Base-by-base conservation (phyloP, 805 yeast species). In the Kodamaea fukazawae region DNA sequence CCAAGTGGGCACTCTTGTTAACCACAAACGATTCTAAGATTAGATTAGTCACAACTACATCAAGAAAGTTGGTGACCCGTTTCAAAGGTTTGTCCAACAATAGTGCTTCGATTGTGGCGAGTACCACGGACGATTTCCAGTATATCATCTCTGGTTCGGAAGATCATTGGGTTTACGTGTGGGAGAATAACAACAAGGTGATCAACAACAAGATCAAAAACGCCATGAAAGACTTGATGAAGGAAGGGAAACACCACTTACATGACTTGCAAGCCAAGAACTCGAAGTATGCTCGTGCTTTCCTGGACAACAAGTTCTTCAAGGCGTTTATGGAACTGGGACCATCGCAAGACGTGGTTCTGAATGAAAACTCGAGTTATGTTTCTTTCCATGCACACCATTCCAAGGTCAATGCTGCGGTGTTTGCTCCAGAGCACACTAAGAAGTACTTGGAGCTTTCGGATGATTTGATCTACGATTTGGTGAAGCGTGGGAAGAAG, bases 1-100 rank as follows among this genome's bases (percentile, higher is more conserved):
- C 33, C 15, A 53, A 48, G 35, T 67, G 70, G 67, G 51, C 62
- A 10, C 46, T 58, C 14, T 56, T 89, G 18, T 71, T 88, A 5
- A 79, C 96, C 2, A 79, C 95, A 3, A 89, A 86, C 56, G 96
- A 90, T 58, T 87, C 96, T 1, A 75, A 81, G 37, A 65, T 90
- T 16, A 62, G 97, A 31, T 57, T 88, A 7, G 76, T 84, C 40
- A 81, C 83, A 50, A 54, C 79, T 25, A 57, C 65, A 8, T 72
- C 74, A 34, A 71, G 71, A 41, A 70, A 72, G 27, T 56, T 89
- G 43, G 79, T 83, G 29, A 78, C 81, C 32, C 75, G 83, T 35
- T 80, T 83, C 58, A 83, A 79, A 48, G 98, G 97, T 0, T 72
- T 77, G 40, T 73, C 77, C 25, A 88, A 87, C 58, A 75, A 73